A percentile compares a stretch with the other conserved stretches of the same genome.
phyloP scores from a whole-genome alignment of 257 asterid genomes.

The Plantago elongata region DNA sequence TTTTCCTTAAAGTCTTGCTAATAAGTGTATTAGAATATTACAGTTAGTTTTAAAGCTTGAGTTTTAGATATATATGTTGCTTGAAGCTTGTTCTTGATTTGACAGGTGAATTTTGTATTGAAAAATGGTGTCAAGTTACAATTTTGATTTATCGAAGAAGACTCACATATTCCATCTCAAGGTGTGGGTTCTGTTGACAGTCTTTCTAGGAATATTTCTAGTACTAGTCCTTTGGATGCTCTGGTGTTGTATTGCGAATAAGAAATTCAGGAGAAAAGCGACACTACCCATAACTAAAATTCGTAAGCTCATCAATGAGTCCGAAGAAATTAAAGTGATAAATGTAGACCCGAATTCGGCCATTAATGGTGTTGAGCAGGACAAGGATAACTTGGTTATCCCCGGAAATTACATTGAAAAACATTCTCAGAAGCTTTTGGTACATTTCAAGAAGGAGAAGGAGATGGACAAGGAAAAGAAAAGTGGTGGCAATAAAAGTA shows the following conservation, averaged over 20 bases:
- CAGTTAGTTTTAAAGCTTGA: background rate
- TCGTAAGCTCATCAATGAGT: conserved; percentile 22
- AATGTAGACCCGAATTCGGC: conserved; percentile 46
- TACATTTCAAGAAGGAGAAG: conserved; percentile 26
- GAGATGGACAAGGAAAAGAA: conserved; percentile 21
- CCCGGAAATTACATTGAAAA: conserved; percentile 32
- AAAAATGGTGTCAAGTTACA: conserved; percentile 53
- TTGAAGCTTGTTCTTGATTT: conserved; percentile 2
- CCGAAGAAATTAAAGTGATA: conserved; percentile 60
- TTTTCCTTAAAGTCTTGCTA: background rate
- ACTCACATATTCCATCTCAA: conserved; percentile 60
- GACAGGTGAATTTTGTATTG: conserved; percentile 29
- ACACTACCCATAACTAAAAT: conserved; percentile 34
- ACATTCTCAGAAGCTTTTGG: conserved; percentile 41
- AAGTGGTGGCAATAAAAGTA: conserved; percentile 26
- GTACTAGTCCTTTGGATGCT: conserved; percentile 44
- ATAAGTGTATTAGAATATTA: background rate
- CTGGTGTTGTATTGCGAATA: conserved; percentile 41
- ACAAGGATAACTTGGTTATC: conserved; percentile 19
- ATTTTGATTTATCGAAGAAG: conserved; percentile 51
- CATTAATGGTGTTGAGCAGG: conserved; percentile 9
- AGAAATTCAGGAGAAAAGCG: conserved; percentile 31
- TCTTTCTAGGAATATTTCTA: conserved; percentile 47
- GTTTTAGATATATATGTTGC: background rate
- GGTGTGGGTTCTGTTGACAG: conserved; percentile 65